Evolutionary conservation across 1,284 basidiomycete species (phyloP).

Genomic region (Trichosporon coremiiforme): DNA sequence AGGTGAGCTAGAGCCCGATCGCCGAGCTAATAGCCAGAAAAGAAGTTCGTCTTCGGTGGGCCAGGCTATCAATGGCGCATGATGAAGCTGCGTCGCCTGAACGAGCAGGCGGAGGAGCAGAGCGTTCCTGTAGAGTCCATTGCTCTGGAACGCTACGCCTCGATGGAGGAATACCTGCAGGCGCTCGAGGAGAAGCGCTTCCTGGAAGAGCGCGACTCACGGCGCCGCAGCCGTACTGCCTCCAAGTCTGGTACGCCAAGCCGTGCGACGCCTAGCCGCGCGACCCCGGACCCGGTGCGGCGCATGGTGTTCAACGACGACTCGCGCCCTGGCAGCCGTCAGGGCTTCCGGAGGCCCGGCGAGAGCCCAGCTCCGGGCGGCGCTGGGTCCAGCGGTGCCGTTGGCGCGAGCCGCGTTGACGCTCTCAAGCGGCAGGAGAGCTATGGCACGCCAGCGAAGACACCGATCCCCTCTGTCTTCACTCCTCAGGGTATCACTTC

Average conservation of each 20-base stretch:
- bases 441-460: slow-evolving; percentile 49
- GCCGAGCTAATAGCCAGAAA: slow-evolving; percentile 31
- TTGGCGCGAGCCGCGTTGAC: slow-evolving; percentile 41
- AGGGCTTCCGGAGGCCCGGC: slow-evolving; percentile 78
- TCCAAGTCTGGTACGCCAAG: slow-evolving; percentile 56
- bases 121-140: slow-evolving; percentile 73
- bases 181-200: slow-evolving; percentile 81
- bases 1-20: slow-evolving; percentile 37
- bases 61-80: slow-evolving; percentile 96
- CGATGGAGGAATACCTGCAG: slow-evolving; percentile 80
- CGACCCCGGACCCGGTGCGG: slow-evolving; percentile 38
- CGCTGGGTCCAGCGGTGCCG: slow-evolving; percentile 47
- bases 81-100: slow-evolving; percentile 89
- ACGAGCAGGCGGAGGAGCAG: slow-evolving; percentile 87
- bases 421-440: slow-evolving; percentile 43
- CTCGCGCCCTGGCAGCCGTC: slow-evolving; percentile 65
- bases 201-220: slow-evolving; percentile 75
- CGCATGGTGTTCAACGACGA: slow-evolving; percentile 56
- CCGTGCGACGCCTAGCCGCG: slow-evolving; percentile 50
- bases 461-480: slow-evolving; percentile 85
- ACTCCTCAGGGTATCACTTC: slow-evolving; percentile 64
- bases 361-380: slow-evolving; percentile 54
- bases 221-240: slow-evolving; percentile 57
- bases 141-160: slow-evolving; percentile 83
- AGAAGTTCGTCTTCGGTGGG: slow-evolving; percentile 72